A percentile compares a stretch with the other conserved stretches of the same genome.
phyloP scores from a whole-genome alignment of 352 stramenopile species.

The Discostella stelligera region DNA sequence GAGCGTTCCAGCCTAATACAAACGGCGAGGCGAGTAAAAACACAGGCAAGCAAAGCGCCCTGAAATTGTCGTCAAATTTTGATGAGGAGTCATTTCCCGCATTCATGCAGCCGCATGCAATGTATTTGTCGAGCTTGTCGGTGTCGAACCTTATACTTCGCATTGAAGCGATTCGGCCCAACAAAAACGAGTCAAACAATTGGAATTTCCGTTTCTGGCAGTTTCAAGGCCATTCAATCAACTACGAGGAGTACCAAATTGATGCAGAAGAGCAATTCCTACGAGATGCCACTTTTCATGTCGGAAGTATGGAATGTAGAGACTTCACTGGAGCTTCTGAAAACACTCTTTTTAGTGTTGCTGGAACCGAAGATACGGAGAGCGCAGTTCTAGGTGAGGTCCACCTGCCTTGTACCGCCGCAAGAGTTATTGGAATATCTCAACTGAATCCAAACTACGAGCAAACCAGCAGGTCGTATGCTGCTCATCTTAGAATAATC shows the following conservation, averaged over 20 bases:
- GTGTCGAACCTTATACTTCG: conserved; percentile 58
- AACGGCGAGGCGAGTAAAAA: conserved; percentile 7
- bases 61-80: conserved; percentile 15
- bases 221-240: conserved; percentile 46
- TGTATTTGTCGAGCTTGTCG: conserved; percentile 61
- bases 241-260: conserved; percentile 55
- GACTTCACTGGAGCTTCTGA: conserved; percentile 55
- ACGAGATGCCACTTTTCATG: conserved; percentile 60
- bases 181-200: conserved; percentile 30
- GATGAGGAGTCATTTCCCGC: conserved; percentile 49
- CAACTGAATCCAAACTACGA: conserved; percentile 5
- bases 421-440: conserved; percentile 37
- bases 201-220: conserved; percentile 73
- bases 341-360: conserved; percentile 19
- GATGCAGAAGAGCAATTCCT: conserved; percentile 47
- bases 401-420: conserved; percentile 38
- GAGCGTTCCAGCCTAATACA: background rate
- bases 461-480: conserved; percentile 8
- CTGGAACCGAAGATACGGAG: background rate
- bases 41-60: background rate
- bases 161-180: conserved; percentile 58
- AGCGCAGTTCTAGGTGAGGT: conserved; percentile 3
- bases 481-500: conserved; percentile 31
- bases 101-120: conserved; percentile 77
- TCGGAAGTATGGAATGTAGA: conserved; percentile 49